Percentiles rank a stretch among this genome's conserved stretches.
These are phyloP conservation scores for Populus hybrid DNA, from an alignment of 441 rosid genomes.

Conservation along the genomic window DNA sequence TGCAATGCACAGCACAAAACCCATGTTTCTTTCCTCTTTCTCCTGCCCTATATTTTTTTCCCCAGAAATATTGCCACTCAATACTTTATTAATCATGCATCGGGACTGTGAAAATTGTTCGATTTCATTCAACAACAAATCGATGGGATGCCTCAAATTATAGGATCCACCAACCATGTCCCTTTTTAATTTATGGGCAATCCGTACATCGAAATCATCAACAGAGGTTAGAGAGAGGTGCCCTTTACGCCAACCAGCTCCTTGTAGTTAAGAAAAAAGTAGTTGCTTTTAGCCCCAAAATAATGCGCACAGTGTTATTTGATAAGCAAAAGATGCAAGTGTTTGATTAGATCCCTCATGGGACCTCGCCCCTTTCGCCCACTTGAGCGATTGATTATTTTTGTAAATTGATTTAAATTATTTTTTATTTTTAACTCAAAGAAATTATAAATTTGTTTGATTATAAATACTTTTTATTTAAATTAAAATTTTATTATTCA, in stretches of 20 bases:
- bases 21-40: constrained; percentile 19
- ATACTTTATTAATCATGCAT: background rate
- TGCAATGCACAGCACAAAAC: background rate
- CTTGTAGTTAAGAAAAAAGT: background rate
- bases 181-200: background rate
- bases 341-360: constrained; percentile 3
- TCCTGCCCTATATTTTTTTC: background rate
- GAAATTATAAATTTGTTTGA: too few relatives aligned
- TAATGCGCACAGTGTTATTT: constrained; percentile 3
- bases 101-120: background rate
- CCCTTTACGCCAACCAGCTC: constrained; percentile 9
- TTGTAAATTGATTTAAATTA: background rate
- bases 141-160: background rate
- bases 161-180: constrained; percentile 5
- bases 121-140: background rate
- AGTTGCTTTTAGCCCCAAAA: constrained; percentile 5
- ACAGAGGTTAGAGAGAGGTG: background rate
- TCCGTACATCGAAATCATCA: constrained; percentile 20
- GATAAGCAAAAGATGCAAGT: background rate
- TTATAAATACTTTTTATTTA: too few relatives aligned
- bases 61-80: background rate
- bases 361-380: background rate
- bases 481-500: too few relatives aligned
- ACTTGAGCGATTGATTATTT: background rate
- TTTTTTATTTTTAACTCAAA: too few relatives aligned